Conservation (phyloP, 2,329 filamentous ascomycete species). For the Xylaria sp. region DNA sequence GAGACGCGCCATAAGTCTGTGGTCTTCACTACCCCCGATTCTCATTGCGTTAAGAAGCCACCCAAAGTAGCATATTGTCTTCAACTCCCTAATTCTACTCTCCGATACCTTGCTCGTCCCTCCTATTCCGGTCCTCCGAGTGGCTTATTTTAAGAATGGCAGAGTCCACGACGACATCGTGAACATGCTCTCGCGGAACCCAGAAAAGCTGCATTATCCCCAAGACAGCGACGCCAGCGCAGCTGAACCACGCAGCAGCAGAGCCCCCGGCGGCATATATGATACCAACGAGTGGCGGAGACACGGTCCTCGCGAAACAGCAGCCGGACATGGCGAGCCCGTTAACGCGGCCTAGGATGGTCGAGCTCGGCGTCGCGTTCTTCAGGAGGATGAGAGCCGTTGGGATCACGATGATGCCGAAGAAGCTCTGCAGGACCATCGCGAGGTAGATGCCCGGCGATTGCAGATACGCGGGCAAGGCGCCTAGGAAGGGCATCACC, state of each 20-base stretch:
- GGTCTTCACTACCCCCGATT: neutral
- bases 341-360: conserved; percentile 75
- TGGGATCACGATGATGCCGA: conserved; percentile 75
- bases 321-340: conserved; percentile 77
- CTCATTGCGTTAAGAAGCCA: neutral
- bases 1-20: neutral
- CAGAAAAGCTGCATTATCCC: conserved; percentile 49
- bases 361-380: conserved; percentile 72
- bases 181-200: conserved; percentile 48
- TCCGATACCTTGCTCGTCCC: conserved; percentile 12
- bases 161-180: conserved; percentile 38
- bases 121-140: conserved; percentile 28
- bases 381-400: conserved; percentile 78
- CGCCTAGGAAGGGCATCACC: conserved; percentile 73
- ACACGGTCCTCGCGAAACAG: conserved; percentile 76
- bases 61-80: neutral
- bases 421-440: conserved; percentile 72
- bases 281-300: conserved; percentile 74
- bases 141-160: conserved; percentile 29
- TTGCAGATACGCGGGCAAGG: conserved; percentile 64
- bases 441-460: conserved; percentile 74
- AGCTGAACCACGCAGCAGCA: conserved; percentile 56
- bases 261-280: conserved; percentile 71
- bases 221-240: conserved; percentile 46
- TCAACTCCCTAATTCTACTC: conserved; percentile 1